A percentile compares a stretch with the other conserved stretches of the same genome.
Conservation (phyloP, 2,329 filamentous ascomycete genomes). For the Aspergillus clavatus region DNA sequence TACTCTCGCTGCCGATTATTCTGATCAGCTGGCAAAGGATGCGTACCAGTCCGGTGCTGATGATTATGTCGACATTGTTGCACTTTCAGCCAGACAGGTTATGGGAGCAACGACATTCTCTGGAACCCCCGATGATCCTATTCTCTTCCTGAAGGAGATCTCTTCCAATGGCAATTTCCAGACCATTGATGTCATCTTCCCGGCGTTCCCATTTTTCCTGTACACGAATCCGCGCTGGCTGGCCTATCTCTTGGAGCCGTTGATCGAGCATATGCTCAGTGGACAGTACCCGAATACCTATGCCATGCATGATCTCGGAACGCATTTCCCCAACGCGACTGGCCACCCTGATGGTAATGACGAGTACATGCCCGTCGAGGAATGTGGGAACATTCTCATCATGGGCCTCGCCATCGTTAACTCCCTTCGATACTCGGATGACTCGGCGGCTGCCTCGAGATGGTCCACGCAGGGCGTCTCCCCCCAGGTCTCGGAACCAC, state of each 20-base stretch:
- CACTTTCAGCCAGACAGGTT: constrained; percentile 72
- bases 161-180: constrained; percentile 81
- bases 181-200: constrained; percentile 84
- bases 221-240: constrained; percentile 81
- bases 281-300: constrained; percentile 73
- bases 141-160: constrained; percentile 81
- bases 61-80: constrained; percentile 72
- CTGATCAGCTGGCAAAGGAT: constrained; percentile 63
- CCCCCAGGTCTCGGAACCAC: constrained; percentile 17
- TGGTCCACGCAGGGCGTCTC: constrained; percentile 47
- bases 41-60: constrained; percentile 68
- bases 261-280: constrained; percentile 75
- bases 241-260: constrained; percentile 70
- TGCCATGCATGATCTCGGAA: constrained; percentile 51
- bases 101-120: constrained; percentile 73
- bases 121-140: constrained; percentile 63
- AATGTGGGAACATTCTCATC: constrained; percentile 69
- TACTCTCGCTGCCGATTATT: constrained; percentile 66
- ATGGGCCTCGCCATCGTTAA: constrained; percentile 76
- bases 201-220: constrained; percentile 78
- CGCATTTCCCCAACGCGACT: constrained; percentile 52
- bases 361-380: constrained; percentile 56
- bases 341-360: constrained; percentile 51
- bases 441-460: constrained; percentile 53
- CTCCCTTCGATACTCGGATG: constrained; percentile 60